Conservation (phyloP, 2,329 filamentous ascomycete species). For the Pseudocercospora cruenta region DNA sequence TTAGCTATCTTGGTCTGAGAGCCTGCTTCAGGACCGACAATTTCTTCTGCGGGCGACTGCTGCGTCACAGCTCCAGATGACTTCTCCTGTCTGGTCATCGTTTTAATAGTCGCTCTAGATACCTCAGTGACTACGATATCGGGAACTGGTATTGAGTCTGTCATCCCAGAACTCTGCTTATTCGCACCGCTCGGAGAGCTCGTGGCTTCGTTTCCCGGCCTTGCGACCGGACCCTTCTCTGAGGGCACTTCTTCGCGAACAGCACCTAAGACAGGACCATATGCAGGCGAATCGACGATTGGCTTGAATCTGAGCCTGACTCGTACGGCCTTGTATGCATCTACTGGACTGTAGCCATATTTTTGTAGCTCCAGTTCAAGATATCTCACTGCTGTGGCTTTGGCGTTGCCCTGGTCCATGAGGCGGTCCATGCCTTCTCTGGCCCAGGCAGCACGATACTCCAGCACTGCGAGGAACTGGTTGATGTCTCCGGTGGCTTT, state of each 20-base stretch:
- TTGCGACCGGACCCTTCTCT: neutral
- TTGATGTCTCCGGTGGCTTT: constrained; percentile 2
- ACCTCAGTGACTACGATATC: neutral
- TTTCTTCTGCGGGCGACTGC: neutral
- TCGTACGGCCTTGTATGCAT: constrained; percentile 6
- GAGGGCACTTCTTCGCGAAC: neutral
- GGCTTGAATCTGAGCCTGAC: neutral
- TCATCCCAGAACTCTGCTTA: neutral
- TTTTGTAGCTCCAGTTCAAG: constrained; percentile 7
- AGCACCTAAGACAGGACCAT: neutral
- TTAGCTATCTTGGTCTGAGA: neutral
- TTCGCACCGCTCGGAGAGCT: neutral
- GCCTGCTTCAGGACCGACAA: neutral
- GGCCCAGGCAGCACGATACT: constrained; percentile 3
- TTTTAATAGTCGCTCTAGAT: neutral
- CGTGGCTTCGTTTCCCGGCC: neutral
- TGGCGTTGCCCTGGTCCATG: neutral
- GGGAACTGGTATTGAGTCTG: neutral
- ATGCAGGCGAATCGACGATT: neutral
- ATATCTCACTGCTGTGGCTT: constrained; percentile 4
- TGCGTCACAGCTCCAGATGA: neutral
- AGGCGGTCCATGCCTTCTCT: neutral
- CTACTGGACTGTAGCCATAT: constrained; percentile 7
- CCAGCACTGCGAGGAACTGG: neutral
- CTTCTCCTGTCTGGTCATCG: too few species aligned